A percentile compares a stretch with the other conserved stretches of the same genome.
Conservation (phyloP, 2,329 filamentous ascomycete genomes). For the Rosellinia necatrix region DNA sequence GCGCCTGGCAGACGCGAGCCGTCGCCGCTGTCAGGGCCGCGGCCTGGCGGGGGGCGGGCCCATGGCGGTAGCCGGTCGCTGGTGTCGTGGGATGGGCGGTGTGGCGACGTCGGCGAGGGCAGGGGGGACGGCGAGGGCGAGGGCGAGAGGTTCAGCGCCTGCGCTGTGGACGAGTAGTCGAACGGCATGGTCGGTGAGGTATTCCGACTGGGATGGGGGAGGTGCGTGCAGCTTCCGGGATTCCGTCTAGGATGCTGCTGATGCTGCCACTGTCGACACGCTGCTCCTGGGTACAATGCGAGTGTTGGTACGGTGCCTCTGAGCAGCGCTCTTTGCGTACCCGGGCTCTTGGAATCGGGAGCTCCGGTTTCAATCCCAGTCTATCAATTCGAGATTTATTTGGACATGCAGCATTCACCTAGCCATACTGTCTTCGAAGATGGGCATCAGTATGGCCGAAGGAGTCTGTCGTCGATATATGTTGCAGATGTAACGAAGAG, state of each 20-base stretch:
- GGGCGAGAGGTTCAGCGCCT: constrained; percentile 52
- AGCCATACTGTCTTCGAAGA: constrained; percentile 8
- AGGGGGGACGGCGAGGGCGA: constrained; percentile 43
- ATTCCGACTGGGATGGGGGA: background rate
- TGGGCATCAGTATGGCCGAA: background rate
- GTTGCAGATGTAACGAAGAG: background rate
- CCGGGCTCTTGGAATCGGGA: constrained; percentile 8
- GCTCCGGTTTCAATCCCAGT: constrained; percentile 14
- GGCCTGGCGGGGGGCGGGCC: constrained; percentile 32
- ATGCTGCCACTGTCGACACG: background rate
- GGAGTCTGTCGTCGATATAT: background rate
- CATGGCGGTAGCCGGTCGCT: constrained; percentile 54
- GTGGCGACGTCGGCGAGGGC: constrained; percentile 39
- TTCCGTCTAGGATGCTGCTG: background rate
- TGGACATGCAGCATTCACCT: constrained; percentile 4
- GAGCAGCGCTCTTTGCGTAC: too few relatives aligned
- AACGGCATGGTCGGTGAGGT: constrained; percentile 49
- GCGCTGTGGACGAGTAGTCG: constrained; percentile 56
- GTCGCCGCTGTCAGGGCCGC: background rate
- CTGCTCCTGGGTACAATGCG: too few relatives aligned
- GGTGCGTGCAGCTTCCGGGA: background rate
- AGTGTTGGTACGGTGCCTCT: background rate
- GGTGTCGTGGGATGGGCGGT: constrained; percentile 38
- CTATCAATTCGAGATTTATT: constrained; percentile 1
- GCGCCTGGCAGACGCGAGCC: constrained; percentile 25